These are phyloP conservation scores for Torulaspora pretoriensis DNA, from an alignment of 1,139 yeast genomes.

Conservation along the genomic window DNA sequence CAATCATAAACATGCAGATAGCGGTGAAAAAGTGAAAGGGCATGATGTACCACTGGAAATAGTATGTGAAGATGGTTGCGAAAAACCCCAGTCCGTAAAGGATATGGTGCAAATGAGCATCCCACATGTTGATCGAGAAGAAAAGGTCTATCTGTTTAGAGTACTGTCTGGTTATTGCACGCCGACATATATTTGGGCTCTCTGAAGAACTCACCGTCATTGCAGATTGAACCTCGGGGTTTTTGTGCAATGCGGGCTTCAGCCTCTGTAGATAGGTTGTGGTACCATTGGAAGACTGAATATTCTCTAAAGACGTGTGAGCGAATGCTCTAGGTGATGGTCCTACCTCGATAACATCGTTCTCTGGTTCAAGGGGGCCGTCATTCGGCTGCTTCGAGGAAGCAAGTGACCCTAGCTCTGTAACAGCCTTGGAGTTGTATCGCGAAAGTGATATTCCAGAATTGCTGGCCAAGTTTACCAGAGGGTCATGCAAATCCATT, in stretches of 20 bases:
- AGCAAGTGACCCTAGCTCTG: neutral
- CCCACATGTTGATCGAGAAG: slow-evolving; percentile 20
- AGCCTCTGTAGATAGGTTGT: slow-evolving; percentile 3
- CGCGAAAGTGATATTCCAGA: slow-evolving; percentile 8
- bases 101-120: slow-evolving; percentile 29
- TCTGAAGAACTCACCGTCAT: slow-evolving; percentile 8
- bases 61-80: slow-evolving; percentile 24
- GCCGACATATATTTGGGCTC: slow-evolving; percentile 15
- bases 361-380: neutral
- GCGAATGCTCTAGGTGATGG: neutral
- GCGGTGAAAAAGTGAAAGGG: slow-evolving; percentile 59
- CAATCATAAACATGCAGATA: slow-evolving; percentile 44
- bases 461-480: slow-evolving; percentile 16
- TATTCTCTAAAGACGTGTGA: neutral
- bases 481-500: slow-evolving; percentile 12
- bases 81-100: slow-evolving; percentile 41
- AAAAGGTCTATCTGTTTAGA: slow-evolving; percentile 16
- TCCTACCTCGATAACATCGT: slow-evolving; percentile 6
- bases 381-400: neutral
- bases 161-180: slow-evolving; percentile 21
- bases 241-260: slow-evolving; percentile 8
- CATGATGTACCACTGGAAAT: slow-evolving; percentile 42
- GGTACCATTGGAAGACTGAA: neutral
- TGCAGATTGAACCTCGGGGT: slow-evolving; percentile 1
- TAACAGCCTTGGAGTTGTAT: slow-evolving; percentile 5